phyloP scores from a whole-genome alignment of 2,329 filamentous ascomycete species.

The Ophiostoma australiae region DNA sequence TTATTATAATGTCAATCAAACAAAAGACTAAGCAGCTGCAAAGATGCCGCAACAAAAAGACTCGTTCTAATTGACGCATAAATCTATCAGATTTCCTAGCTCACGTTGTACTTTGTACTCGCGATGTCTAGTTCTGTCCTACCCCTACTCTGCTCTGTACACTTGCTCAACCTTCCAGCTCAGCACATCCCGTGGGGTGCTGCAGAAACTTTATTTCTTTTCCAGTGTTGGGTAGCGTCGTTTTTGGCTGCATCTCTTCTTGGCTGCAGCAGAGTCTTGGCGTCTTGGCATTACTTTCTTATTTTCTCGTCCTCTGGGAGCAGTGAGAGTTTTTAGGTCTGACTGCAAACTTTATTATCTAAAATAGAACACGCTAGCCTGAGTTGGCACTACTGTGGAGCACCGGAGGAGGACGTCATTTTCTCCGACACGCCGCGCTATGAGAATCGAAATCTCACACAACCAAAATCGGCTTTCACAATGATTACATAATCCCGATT shows the following conservation, averaged over 20 bases:
- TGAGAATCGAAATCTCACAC: too few species aligned
- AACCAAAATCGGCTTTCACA: too few species aligned
- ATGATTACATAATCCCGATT: too few species aligned
- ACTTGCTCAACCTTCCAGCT: background rate
- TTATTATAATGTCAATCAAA: too few species aligned
- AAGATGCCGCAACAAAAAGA: background rate
- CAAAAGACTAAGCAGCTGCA: background rate
- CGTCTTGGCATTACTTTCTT: slow-evolving; percentile 11
- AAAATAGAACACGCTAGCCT: slow-evolving; percentile 27
- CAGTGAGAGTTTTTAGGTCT: background rate
- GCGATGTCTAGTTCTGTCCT: background rate
- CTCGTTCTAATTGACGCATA: background rate
- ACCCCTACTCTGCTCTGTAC: background rate
- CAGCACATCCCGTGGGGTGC: slow-evolving; percentile 1
- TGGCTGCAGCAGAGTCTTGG: slow-evolving; percentile 13
- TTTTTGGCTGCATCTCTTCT: slow-evolving; percentile 12
- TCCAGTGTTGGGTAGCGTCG: slow-evolving; percentile 6
- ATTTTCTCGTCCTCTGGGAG: background rate
- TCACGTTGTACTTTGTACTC: background rate
- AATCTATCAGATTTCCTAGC: background rate
- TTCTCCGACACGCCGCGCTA: too few species aligned
- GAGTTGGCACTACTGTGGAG: background rate
- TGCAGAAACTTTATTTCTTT: slow-evolving; percentile 13
- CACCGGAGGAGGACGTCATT: slow-evolving; percentile 21
- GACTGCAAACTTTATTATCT: slow-evolving; percentile 27